phyloP scores from a whole-genome alignment of 2,329 filamentous ascomycete species.

The Diaporthe longicolla region DNA sequence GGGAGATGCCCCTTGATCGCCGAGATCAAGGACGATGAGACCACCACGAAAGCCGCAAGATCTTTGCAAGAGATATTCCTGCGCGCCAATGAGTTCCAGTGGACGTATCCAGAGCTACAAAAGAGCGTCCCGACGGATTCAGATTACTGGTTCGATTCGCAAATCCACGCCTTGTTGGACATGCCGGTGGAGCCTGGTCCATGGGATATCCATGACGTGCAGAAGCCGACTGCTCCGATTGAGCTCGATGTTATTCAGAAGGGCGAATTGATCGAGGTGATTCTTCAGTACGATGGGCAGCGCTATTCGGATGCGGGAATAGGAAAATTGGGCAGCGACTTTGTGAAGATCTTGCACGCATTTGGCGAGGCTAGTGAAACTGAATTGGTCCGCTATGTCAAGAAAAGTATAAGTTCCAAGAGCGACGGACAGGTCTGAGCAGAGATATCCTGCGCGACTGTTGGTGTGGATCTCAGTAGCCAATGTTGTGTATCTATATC shows the following conservation, averaged over 20 bases:
- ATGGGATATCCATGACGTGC: not conserved
- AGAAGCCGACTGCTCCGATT: not conserved
- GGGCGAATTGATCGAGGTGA: not conserved
- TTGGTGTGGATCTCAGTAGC: not conserved
- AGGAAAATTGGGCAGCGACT: not conserved
- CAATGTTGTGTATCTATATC: not conserved
- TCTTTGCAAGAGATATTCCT: not conserved
- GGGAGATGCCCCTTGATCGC: constrained; percentile 2
- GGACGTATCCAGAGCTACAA: not conserved
- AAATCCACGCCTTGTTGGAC: constrained; percentile 1
- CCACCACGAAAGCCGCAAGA: not conserved
- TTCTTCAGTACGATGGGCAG: not conserved
- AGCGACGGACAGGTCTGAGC: not conserved
- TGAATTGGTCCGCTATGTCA: not conserved
- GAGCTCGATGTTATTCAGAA: constrained; percentile 1
- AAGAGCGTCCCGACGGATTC: not conserved
- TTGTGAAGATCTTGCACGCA: not conserved
- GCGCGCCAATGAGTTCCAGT: not conserved
- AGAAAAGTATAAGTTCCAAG: not conserved
- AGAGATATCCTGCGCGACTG: not conserved
- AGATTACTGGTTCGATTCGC: not conserved
- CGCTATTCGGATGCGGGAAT: not conserved
- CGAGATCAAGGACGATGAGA: constrained; percentile 3
- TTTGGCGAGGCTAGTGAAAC: not conserved
- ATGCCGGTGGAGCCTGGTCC: not conserved